phyloP scores from a whole-genome alignment of 148 eudicot species.

The Drosera capensis region DNA sequence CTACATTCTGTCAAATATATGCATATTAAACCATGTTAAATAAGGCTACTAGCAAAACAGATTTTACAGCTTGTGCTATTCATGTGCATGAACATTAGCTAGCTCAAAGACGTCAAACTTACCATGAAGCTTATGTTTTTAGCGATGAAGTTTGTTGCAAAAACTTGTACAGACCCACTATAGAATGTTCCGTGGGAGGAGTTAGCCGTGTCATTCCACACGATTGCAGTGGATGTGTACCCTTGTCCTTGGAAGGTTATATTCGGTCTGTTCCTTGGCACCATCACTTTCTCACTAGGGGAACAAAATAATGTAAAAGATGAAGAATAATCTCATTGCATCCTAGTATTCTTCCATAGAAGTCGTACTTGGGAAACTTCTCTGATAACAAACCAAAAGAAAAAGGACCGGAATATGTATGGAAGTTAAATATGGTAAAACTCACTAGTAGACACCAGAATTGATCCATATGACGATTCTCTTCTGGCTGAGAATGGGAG shows the following conservation, averaged over 20 bases:
- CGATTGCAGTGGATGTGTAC: slow-evolving; percentile 57
- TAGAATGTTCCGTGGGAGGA: no score
- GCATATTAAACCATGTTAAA: no score
- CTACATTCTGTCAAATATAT: slow-evolving; percentile 47
- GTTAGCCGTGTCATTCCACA: slow-evolving; percentile 96
- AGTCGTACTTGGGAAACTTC: no score
- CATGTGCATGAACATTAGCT: no score
- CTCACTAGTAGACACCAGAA: slow-evolving; percentile 74
- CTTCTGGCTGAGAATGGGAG: slow-evolving; percentile 38
- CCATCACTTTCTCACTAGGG: slow-evolving; percentile 57
- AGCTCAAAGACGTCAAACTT: no score
- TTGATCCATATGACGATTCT: slow-evolving; percentile 68
- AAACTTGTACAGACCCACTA: slow-evolving; percentile 82
- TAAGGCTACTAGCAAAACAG: no score
- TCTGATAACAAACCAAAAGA: no score
- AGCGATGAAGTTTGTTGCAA: slow-evolving; percentile 63
- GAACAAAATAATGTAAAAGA: not conserved
- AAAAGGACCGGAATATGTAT: no score
- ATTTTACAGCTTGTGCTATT: no score
- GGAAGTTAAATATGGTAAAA: no score
- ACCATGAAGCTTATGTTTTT: slow-evolving; percentile 95
- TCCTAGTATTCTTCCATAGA: no score
- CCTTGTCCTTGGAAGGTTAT: slow-evolving; percentile 95
- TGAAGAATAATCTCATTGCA: no score
- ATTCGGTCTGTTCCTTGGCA: slow-evolving; percentile 63